phyloP scores from a whole-genome alignment of 1,284 basidiomycete species.

The Fomitiporia mediterranea region DNA sequence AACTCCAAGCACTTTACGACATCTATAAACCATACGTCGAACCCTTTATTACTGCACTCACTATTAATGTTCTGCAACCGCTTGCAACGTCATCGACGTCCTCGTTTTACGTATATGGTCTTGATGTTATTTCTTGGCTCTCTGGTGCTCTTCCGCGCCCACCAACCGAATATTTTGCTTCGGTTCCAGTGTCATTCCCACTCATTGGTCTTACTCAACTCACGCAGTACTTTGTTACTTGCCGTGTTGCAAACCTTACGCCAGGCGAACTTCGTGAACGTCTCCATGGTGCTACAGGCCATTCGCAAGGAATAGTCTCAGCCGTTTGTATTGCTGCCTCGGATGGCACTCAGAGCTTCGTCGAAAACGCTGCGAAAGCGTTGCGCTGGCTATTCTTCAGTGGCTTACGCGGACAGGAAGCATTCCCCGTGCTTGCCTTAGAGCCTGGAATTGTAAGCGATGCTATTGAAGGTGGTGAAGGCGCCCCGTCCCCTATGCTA shows the following conservation, averaged over 20 bases:
- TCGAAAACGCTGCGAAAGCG: constrained; percentile 77
- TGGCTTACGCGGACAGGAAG: constrained; percentile 89
- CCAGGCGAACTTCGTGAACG: constrained; percentile 78
- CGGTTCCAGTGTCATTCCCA: constrained; percentile 92
- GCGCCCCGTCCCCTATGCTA: constrained; percentile 91
- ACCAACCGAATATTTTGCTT: constrained; percentile 84
- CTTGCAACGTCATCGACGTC: constrained; percentile 64
- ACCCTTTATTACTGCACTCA: constrained; percentile 63
- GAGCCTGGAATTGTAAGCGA: constrained; percentile 88
- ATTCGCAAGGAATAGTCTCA: constrained; percentile 95
- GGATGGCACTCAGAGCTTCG: constrained; percentile 68
- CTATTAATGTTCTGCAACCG: constrained; percentile 65
- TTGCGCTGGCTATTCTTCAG: constrained; percentile 91
- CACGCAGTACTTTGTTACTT: constrained; percentile 84
- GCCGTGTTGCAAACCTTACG: constrained; percentile 67
- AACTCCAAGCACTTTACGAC: constrained; percentile 89
- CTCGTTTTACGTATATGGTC: constrained; percentile 75
- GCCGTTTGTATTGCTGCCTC: constrained; percentile 87
- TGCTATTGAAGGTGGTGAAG: constrained; percentile 89
- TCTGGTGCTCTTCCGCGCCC: constrained; percentile 67
- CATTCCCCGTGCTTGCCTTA: constrained; percentile 90
- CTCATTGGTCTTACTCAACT: constrained; percentile 96
- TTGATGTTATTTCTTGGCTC: constrained; percentile 86
- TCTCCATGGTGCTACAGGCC: constrained; percentile 87
- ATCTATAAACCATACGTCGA: constrained; percentile 85